A percentile compares a stretch with the other conserved stretches of the same genome.
Conservation (phyloP, 306 rosid species). For the Glycine tomentella region DNA sequence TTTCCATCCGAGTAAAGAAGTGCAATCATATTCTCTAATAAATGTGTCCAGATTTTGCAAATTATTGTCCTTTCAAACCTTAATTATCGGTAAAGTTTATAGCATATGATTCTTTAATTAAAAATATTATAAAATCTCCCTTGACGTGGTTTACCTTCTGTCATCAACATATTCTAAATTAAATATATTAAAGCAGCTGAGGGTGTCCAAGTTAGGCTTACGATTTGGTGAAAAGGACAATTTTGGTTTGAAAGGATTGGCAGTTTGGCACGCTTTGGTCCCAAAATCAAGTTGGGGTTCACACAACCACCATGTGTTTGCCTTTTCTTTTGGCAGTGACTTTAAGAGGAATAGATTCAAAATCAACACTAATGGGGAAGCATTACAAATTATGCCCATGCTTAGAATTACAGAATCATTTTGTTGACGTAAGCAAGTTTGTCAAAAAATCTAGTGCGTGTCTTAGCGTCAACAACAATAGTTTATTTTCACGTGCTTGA, state of each 20-base stretch:
- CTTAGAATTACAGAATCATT: conserved; percentile 41
- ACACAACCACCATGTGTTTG: conserved; percentile 27
- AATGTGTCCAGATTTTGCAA: conserved; percentile 25
- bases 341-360: conserved; percentile 43
- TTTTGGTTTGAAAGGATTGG: conserved; percentile 42
- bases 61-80: conserved; percentile 28
- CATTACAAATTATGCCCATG: conserved; percentile 34
- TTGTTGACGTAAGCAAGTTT: conserved; percentile 27
- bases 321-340: conserved; percentile 34
- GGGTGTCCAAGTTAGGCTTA: conserved; percentile 36
- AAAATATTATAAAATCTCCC: background rate
- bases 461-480: conserved; percentile 24
- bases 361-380: conserved; percentile 29
- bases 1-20: conserved; percentile 36
- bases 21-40: conserved; percentile 37
- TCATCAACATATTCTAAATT: conserved; percentile 27
- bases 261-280: conserved; percentile 45
- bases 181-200: conserved; percentile 19
- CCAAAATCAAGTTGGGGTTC: conserved; percentile 22
- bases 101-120: conserved; percentile 13
- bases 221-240: conserved; percentile 42
- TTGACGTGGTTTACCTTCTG: conserved; percentile 42
- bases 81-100: conserved; percentile 30
- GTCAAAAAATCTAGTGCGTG: conserved; percentile 34
- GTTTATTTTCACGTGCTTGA: conserved; percentile 34